Base-by-base conservation (phyloP, 1,284 basidiomycete genomes). In the Blastosporella zonata region DNA sequence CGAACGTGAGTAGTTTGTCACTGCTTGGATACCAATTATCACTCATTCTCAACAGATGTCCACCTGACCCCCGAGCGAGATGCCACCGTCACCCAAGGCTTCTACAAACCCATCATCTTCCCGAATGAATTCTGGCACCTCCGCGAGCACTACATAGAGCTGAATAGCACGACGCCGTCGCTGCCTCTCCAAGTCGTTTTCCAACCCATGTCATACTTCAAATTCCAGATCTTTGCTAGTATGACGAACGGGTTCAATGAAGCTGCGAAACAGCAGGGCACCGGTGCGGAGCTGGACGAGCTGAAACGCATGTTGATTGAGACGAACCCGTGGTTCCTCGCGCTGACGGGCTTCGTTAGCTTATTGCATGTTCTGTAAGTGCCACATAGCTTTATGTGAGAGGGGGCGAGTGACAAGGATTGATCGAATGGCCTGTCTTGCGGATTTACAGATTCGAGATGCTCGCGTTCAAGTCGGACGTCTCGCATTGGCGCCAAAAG, bases 91-190 rank as follows among this genome's bases (percentile, higher is more conserved):
- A 75, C 73, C 6, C 76, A 75, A 56, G 81, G 77, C 6, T 82
- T 75, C 58, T 93, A 95, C 74, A 87, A 83, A 59, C 96, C 96
- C 1, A 85, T 94, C 54, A 64, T 97, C 37, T 98, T 90, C 69
- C 82, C 92, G 6, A 98, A 98, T 64, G 93, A 97, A 64, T 98
- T 98, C 68, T 98, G 94, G 93, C 75, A 85, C 55, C 76, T 94
- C 12, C 82, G 84, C 39, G 85, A 87, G 28, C 87, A 93, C 56
- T 82, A 90, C 58, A 66, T 81, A 50, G 85, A 90, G 60, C 79
- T 96, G 61, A 94, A 95, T 66, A 67, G 73, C 22, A 91, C 90
- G 0, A 90, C 87, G 1, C 71, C 80, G 8, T 72, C 62, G 6
- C 72, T 94, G 1, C 92, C 93, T 1, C 73, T 99, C 8, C 82